phyloP scores from a whole-genome alignment of 768 basidiomycete genomes.

The Mycena vulgaris region DNA sequence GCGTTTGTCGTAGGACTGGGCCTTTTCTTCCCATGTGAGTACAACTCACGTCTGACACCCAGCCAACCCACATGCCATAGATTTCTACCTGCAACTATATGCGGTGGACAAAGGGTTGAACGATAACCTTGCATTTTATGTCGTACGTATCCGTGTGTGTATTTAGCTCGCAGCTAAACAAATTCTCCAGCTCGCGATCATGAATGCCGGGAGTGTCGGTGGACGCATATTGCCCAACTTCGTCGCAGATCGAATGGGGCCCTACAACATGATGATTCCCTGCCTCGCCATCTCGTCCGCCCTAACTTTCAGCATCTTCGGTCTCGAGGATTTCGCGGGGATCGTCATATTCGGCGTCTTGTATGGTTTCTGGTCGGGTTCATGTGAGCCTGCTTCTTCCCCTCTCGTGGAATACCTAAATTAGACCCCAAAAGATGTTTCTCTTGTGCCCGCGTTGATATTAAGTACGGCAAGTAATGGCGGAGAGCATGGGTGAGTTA shows the following conservation, averaged over 20 bases:
- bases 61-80: slow-evolving; percentile 8
- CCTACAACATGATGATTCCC: slow-evolving; percentile 32
- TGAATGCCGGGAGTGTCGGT: slow-evolving; percentile 30
- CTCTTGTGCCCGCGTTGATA: slow-evolving; percentile 57
- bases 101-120: slow-evolving; percentile 25
- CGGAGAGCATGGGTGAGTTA: slow-evolving; percentile 56
- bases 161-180: background rate
- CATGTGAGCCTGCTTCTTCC: background rate
- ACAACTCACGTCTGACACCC: background rate
- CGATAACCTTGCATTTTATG: slow-evolving; percentile 26
- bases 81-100: slow-evolving; percentile 32
- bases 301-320: slow-evolving; percentile 26
- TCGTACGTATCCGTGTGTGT: slow-evolving; percentile 17
- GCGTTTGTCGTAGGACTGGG: slow-evolving; percentile 34
- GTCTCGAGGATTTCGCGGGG: background rate
- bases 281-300: slow-evolving; percentile 28
- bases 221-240: slow-evolving; percentile 32
- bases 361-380: slow-evolving; percentile 34
- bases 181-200: slow-evolving; percentile 22
- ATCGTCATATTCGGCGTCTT: slow-evolving; percentile 20
- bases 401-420: background rate
- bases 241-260: slow-evolving; percentile 34
- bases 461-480: slow-evolving; percentile 53
- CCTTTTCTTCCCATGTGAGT: slow-evolving; percentile 31
- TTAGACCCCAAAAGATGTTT: slow-evolving; percentile 50